Base-by-base conservation (phyloP, 2,329 filamentous ascomycete species). In the Monosporascus sp. region DNA sequence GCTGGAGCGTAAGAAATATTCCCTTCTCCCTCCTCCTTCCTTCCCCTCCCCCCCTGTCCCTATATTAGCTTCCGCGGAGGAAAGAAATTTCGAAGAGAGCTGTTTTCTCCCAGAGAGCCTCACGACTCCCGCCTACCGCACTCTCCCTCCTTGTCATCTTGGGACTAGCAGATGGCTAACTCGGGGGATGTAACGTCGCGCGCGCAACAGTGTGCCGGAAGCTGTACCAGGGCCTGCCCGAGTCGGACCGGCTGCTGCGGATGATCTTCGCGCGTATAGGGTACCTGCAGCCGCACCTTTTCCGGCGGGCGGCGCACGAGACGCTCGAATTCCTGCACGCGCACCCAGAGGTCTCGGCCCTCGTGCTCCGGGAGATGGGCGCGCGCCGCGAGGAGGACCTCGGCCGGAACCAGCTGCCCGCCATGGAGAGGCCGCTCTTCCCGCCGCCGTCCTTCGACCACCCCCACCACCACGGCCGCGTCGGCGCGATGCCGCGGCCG, bases 201-300 rank as follows among this genome's bases (percentile, higher is more conserved):
- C 25, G 25, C 27, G 9, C 27, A 11, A 3, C 31, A 35, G 31
- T 76, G 11, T 78, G 75, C 59, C 64, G 63, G 17, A 74, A 70
- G 58, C 67, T 79, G 11, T 71, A 72, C 58, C 62, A 67, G 48
- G 74, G 72, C 7, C 68, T 79, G n/a, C 70, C 72, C 37, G 69
- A 73, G 53, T 63, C 65, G 9, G 76, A 79, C 52, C 60, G 64
- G 0, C 60, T 79, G 41, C 66, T 79, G 48, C 74, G 70, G 55
- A 78, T 78, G 73, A 62, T 79, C 14, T 73, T 78, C 57, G 75
- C 76, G 7, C 67, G 77, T 37, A 71, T 78, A 6, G 77, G 76
- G 2, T 79, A 78, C 56, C 62, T 79, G 36, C 74, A 77, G 61
- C 69, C 74, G 9, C 55, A 68, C 27, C 56, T 77, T n/a, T 78